Evolutionary conservation across 257 asterid genomes (phyloP).

Genomic region (Solanum ahanhuiri): DNA sequence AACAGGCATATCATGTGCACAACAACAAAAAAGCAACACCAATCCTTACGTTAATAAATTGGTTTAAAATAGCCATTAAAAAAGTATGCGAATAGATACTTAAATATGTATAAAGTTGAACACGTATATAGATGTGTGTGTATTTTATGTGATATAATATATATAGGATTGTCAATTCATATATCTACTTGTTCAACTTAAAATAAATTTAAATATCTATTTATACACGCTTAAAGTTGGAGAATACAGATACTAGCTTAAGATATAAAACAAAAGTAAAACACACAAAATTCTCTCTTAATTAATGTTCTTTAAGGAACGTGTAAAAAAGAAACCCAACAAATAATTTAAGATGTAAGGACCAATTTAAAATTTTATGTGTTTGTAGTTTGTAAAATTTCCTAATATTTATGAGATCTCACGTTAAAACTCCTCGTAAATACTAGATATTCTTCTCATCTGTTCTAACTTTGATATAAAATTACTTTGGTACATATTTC

Average conservation of each 20-base stretch:
- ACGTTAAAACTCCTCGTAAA: not conserved
- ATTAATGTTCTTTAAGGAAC: too few species aligned
- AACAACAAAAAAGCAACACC: not conserved
- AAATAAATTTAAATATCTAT: too few species aligned
- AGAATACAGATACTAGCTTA: too few species aligned
- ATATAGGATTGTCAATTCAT: not conserved
- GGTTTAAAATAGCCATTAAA: not conserved
- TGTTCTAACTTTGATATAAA: not conserved
- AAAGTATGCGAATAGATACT: too few species aligned
- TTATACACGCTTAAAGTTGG: not conserved
- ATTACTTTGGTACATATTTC: not conserved
- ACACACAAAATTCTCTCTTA: not conserved
- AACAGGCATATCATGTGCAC: not conserved
- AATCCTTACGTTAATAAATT: not conserved
- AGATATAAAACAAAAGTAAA: not conserved
- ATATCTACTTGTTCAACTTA: too few species aligned
- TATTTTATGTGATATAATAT: too few species aligned
- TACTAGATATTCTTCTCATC: not conserved
- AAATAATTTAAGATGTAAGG: not conserved
- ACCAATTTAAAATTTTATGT: not conserved
- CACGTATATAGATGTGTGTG: rapidly evolving
- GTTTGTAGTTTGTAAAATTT: not conserved
- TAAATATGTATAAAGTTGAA: too few species aligned
- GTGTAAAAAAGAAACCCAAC: too few species aligned
- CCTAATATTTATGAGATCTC: not conserved